These are phyloP conservation scores for Sugiyamaella japonica DNA, from an alignment of 1,139 yeast species.

Conservation along the genomic window DNA sequence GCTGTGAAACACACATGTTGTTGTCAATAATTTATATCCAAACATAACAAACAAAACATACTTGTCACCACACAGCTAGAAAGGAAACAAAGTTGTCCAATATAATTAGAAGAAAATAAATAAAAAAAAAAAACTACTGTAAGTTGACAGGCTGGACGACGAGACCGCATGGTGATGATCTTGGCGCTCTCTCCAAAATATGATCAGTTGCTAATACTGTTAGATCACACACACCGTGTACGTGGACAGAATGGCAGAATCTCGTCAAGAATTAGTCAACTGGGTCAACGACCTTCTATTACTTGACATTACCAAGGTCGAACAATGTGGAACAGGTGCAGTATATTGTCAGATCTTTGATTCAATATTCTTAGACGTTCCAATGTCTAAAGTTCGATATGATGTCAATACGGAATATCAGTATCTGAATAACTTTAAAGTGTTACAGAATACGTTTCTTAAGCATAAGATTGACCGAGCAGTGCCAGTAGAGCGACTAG, in stretches of 20 bases:
- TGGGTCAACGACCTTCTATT: slow-evolving; percentile 80
- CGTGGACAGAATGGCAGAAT: slow-evolving; percentile 52
- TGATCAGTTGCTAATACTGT: background rate
- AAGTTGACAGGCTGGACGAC: background rate
- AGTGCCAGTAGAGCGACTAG: slow-evolving; percentile 76
- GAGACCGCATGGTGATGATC: background rate
- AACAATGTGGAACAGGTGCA: slow-evolving; percentile 95
- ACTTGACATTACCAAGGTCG: slow-evolving; percentile 71
- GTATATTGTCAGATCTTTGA: slow-evolving; percentile 92
- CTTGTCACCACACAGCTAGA: background rate
- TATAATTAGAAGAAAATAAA: background rate
- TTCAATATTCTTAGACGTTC: slow-evolving; percentile 76
- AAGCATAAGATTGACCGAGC: slow-evolving; percentile 69
- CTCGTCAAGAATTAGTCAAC: slow-evolving; percentile 75
- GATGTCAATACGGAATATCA: slow-evolving; percentile 74
- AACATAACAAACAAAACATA: background rate
- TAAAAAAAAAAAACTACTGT: background rate
- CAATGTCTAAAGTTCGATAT: slow-evolving; percentile 73
- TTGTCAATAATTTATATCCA: background rate
- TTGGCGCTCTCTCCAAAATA: too few relatives aligned
- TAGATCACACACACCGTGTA: background rate
- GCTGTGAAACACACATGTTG: background rate
- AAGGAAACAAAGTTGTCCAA: background rate
- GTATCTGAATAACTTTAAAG: slow-evolving; percentile 74
- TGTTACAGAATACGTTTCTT: slow-evolving; percentile 75